A percentile compares a stretch with the other conserved stretches of the same genome.
These are phyloP conservation scores for Botrytis fragariae DNA, from an alignment of 2,329 filamentous ascomycete species.

Conservation along the genomic window DNA sequence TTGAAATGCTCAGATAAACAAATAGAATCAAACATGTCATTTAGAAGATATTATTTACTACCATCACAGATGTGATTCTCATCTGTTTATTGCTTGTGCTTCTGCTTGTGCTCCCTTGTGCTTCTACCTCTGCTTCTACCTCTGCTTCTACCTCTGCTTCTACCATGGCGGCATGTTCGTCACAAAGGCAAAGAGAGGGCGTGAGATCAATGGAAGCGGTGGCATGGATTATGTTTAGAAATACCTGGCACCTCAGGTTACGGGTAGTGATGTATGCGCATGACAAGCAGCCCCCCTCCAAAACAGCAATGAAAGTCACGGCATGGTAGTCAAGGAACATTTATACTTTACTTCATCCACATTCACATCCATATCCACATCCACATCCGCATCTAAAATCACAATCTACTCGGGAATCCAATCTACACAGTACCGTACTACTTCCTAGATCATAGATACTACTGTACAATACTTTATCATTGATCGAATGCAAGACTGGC, in stretches of 20 bases:
- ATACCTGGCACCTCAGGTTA: not conserved
- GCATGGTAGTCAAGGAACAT: not conserved
- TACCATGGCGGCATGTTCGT: not conserved
- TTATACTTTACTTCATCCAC: not conserved
- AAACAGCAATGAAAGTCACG: not conserved
- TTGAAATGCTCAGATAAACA: too few relatives aligned
- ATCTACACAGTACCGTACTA: not conserved
- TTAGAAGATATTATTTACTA: not conserved
- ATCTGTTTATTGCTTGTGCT: not conserved
- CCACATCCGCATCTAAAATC: not conserved
- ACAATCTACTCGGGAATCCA: not conserved
- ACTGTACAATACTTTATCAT: not conserved
- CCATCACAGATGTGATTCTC: not conserved
- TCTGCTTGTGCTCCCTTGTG: too few relatives aligned
- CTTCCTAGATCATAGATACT: not conserved
- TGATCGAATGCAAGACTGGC: not conserved
- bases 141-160: too few relatives aligned
- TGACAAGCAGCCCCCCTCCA: conserved; percentile 1
- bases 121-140: too few relatives aligned
- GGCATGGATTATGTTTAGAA: not conserved
- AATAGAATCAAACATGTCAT: not conserved
- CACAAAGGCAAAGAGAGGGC: not conserved
- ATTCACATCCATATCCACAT: not conserved
- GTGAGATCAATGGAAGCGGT: not conserved
- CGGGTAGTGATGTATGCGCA: not conserved